These are phyloP conservation scores for Aphanoascus verrucosus DNA, from an alignment of 2,329 filamentous ascomycete genomes.

Conservation along the genomic window DNA sequence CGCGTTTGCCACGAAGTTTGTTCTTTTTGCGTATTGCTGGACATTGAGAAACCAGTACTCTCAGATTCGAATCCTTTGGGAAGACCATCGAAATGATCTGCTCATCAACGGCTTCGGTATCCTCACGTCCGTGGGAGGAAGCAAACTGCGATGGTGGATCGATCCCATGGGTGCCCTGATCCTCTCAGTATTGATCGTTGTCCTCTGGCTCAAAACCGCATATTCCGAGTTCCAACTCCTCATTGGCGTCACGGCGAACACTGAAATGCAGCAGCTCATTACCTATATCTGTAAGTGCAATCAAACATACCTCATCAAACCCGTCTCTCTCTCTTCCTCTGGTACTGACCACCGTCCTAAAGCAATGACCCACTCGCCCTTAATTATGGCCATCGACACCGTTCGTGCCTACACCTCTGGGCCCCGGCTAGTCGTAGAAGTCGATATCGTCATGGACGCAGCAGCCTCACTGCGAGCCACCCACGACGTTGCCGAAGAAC, in stretches of 20 bases:
- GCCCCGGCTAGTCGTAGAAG: slow-evolving; percentile 80
- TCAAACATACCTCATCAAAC: neutral
- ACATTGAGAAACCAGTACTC: slow-evolving; percentile 80
- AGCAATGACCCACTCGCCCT: slow-evolving; percentile 74
- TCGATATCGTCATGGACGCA: slow-evolving; percentile 88
- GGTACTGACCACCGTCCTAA: neutral
- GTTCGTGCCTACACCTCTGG: slow-evolving; percentile 89
- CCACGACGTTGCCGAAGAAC: slow-evolving; percentile 85
- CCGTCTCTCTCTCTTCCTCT: neutral
- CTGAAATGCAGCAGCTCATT: slow-evolving; percentile 80
- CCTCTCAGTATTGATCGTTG: slow-evolving; percentile 65
- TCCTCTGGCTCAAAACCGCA: slow-evolving; percentile 73
- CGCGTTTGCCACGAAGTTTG: slow-evolving; percentile 75
- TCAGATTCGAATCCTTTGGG: slow-evolving; percentile 86
- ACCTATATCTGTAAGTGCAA: slow-evolving; percentile 57
- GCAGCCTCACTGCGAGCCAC: slow-evolving; percentile 61
- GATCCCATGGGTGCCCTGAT: slow-evolving; percentile 86
- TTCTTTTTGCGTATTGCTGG: slow-evolving; percentile 85
- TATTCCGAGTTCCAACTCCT: slow-evolving; percentile 83
- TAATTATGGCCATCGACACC: slow-evolving; percentile 80
- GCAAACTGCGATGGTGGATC: slow-evolving; percentile 86
- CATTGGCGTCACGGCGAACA: slow-evolving; percentile 77
- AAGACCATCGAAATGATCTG: slow-evolving; percentile 95
- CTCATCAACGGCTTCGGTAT: slow-evolving; percentile 92
- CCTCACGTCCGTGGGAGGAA: slow-evolving; percentile 79